Evolutionary conservation across 2,329 filamentous ascomycete species (phyloP).

Genomic region (Penicillium sp.): DNA sequence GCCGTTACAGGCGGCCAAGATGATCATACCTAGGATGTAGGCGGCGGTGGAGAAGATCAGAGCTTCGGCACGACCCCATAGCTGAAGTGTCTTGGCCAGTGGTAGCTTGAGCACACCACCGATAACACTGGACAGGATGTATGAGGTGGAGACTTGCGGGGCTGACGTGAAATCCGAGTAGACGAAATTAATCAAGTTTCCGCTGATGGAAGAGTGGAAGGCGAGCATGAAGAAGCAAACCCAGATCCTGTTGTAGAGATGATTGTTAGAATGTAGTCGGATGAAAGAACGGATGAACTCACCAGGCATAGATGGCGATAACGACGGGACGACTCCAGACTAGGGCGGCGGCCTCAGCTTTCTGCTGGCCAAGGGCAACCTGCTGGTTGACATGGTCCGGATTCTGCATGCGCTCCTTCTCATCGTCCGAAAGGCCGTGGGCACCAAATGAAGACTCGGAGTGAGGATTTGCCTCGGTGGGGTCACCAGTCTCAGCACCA

Average conservation of each 20-base stretch:
- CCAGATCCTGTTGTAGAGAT: constrained; percentile 45
- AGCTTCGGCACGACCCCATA: constrained; percentile 67
- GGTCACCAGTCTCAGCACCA: background rate
- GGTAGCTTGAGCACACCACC: constrained; percentile 65
- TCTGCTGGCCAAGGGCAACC: constrained; percentile 27
- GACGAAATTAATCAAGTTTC: constrained; percentile 53
- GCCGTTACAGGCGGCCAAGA: constrained; percentile 66
- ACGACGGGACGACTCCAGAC: constrained; percentile 44
- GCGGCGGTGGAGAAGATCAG: constrained; percentile 55
- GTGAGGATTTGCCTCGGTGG: background rate
- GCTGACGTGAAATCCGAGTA: constrained; percentile 57
- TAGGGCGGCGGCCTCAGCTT: constrained; percentile 48
- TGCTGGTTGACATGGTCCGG: constrained; percentile 20
- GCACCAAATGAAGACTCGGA: constrained; percentile 6
- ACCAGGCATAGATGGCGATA: constrained; percentile 41
- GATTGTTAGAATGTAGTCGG: background rate
- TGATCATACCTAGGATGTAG: constrained; percentile 57
- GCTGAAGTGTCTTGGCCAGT: constrained; percentile 64
- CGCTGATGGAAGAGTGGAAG: constrained; percentile 47
- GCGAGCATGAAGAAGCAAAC: constrained; percentile 51
- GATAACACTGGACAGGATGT: constrained; percentile 60
- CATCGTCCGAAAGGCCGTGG: constrained; percentile 23
- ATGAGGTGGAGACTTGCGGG: constrained; percentile 56
- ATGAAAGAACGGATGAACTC: background rate
- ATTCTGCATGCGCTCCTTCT: constrained; percentile 19